These are phyloP conservation scores for Physaria fendleri DNA, from an alignment of 345 rosid species.

Conservation along the genomic window DNA sequence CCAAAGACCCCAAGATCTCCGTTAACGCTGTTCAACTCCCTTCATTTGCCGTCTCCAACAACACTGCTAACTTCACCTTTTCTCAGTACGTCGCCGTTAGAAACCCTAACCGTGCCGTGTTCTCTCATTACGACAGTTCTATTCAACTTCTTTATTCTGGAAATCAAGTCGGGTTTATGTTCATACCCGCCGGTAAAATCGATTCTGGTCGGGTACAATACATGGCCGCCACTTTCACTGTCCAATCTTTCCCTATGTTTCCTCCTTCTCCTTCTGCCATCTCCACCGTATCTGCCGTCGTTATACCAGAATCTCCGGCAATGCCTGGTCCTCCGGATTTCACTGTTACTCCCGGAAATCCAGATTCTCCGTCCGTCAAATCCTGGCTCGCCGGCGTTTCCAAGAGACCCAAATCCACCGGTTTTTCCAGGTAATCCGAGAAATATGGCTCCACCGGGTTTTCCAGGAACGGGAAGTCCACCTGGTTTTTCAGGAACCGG, in stretches of 20 bases:
- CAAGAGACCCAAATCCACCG: background rate
- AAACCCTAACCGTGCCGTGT: slow-evolving; percentile 80
- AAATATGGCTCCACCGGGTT: too few species aligned
- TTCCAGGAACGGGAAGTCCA: slow-evolving; percentile 24
- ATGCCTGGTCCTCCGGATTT: slow-evolving; percentile 18
- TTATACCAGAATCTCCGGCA: slow-evolving; percentile 21
- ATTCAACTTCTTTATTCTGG: slow-evolving; percentile 88
- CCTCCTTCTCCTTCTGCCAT: slow-evolving; percentile 28
- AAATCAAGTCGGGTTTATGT: slow-evolving; percentile 89
- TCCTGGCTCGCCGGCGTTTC: slow-evolving; percentile 9
- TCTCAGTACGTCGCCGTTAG: slow-evolving; percentile 79
- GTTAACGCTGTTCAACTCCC: slow-evolving; percentile 89
- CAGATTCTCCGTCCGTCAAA: slow-evolving; percentile 13
- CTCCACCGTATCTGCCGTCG: slow-evolving; percentile 28
- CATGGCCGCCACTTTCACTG: slow-evolving; percentile 94
- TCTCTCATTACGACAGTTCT: slow-evolving; percentile 90
- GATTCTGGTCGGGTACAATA: slow-evolving; percentile 67
- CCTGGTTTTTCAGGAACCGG: slow-evolving; percentile 15
- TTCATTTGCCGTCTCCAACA: slow-evolving; percentile 77
- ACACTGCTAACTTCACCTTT: slow-evolving; percentile 82
- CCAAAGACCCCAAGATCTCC: slow-evolving; percentile 81
- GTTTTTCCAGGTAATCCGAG: too few species aligned
- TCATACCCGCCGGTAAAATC: slow-evolving; percentile 94
- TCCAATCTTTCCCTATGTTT: slow-evolving; percentile 67
- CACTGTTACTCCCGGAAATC: slow-evolving; percentile 14